Evolutionary conservation across 441 rosid species (phyloP), one percentile per base, ranked within the genome.

Genomic region (Caryocar brasiliense): DNA sequence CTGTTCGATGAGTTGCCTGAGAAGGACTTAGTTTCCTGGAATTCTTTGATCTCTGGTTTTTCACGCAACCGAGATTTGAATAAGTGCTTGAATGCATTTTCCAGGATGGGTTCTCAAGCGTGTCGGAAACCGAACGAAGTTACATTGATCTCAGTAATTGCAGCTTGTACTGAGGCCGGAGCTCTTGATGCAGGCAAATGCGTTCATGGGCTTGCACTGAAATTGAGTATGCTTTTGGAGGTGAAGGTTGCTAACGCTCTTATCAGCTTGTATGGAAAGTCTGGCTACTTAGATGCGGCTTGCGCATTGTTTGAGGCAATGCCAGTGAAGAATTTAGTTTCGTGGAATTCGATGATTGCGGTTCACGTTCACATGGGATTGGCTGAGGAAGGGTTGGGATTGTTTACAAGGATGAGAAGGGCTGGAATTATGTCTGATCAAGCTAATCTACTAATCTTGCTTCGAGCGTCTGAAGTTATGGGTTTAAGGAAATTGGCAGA

Each of bases 1-100:
- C 14, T 81, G 78, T 84, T 84, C 71, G 85, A 70, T 58, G 85
- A 81, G 77, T 70, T 81, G 70, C 74, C 85, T 22, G 57, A 58
- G 0, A 76, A 61, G 41, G 90, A 85, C 58, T 35, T 79, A 21
- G 56, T 68, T 33, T 80, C 94, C n/a, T 82, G 90, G 82, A 82
- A 82, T 68, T 79, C 85, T 18, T 58, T 78, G 10, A 68, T 80
- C 25, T 74, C 81, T 0, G 76, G 76, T 33, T 72, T 64, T 63
- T 76, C 77, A 7, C 65, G 55, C 25, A 63, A 22, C 33, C 70
- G 78, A 35, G 56, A 42, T 49, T 30, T 74, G 28, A 32, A 6
- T 5, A 49, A 45, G 50, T 80, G 85, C 54, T 40, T 80, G n/a
- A 4, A 46, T 49, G 59, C 48, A 0, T 64, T 85, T n/a, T 58